Evolutionary conservation across 345 rosid species (phyloP).

Genomic region (Raphanus raphanistrum): DNA sequence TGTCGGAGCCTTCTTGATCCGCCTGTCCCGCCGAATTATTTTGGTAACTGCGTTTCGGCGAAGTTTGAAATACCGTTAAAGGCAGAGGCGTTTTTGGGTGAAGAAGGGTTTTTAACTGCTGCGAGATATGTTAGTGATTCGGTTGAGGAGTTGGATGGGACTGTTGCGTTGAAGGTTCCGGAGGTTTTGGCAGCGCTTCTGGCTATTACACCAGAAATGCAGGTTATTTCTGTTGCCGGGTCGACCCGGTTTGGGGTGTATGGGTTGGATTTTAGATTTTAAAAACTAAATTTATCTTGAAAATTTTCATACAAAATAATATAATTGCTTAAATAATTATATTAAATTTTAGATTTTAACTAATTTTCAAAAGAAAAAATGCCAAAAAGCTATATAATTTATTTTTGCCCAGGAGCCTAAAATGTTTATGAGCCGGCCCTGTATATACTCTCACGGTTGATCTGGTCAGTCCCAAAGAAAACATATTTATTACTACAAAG

Average conservation of each 20-base stretch:
- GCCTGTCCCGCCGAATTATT: slow-evolving; percentile 37
- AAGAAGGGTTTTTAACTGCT: background rate
- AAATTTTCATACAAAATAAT: too few species aligned
- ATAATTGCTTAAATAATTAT: too few species aligned
- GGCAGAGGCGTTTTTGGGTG: background rate
- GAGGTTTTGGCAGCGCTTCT: background rate
- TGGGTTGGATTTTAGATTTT: slow-evolving; percentile 16
- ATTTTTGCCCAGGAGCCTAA: too few species aligned
- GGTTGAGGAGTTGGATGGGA: slow-evolving; percentile 22
- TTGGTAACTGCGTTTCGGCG: slow-evolving; percentile 39
- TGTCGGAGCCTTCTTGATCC: slow-evolving; percentile 42
- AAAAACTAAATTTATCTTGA: too few species aligned
- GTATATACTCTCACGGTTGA: too few species aligned
- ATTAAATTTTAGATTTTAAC: too few species aligned
- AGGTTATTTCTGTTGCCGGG: slow-evolving; percentile 15
- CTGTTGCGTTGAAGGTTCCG: background rate
- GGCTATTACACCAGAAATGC: background rate
- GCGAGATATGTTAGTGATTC: slow-evolving; percentile 11
- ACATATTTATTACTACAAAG: too few species aligned
- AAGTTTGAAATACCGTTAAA: accelerated
- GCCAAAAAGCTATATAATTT: too few species aligned
- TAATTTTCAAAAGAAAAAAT: too few species aligned
- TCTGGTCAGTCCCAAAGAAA: too few species aligned
- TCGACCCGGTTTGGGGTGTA: slow-evolving; percentile 39
- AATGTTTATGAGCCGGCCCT: too few species aligned